phyloP scores from a whole-genome alignment of 129 eudicot genomes.

The Arctium minus region DNA sequence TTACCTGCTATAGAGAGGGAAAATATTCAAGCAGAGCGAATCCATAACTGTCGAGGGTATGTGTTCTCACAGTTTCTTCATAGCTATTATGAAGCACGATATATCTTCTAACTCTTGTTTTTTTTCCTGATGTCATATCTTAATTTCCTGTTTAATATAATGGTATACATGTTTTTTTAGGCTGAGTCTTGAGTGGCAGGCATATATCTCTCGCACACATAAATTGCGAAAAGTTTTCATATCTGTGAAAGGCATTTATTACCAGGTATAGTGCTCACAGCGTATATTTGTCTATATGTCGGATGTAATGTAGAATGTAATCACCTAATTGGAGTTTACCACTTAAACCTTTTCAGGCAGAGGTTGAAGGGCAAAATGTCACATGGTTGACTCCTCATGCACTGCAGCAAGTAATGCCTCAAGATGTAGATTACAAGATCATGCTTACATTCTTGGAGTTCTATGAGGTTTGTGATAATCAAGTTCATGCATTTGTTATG shows the following conservation, averaged over 20 bases:
- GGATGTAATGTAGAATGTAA: neutral
- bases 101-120: neutral
- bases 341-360: constrained; percentile 44
- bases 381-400: constrained; percentile 92
- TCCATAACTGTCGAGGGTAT: constrained; percentile 84
- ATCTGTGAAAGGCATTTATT: constrained; percentile 93
- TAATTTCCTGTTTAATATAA: neutral
- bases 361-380: constrained; percentile 75
- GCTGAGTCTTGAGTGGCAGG: constrained; percentile 96
- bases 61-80: neutral
- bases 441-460: constrained; percentile 81
- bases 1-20: constrained; percentile 82
- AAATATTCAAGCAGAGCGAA: constrained; percentile 55
- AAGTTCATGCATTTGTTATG: neutral
- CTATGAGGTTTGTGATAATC: constrained; percentile 56
- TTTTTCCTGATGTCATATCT: neutral
- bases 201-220: constrained; percentile 80
- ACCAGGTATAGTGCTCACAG: constrained; percentile 47
- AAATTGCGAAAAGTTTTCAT: constrained; percentile 75
- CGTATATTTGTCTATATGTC: neutral
- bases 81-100: too few relatives aligned
- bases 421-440: constrained; percentile 77
- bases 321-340: neutral
- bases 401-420: constrained; percentile 76
- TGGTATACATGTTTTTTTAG: constrained; percentile 26